Evolutionary conservation across 768 basidiomycete genomes (phyloP).

Genomic region (Omphalotus guepiniiformis): DNA sequence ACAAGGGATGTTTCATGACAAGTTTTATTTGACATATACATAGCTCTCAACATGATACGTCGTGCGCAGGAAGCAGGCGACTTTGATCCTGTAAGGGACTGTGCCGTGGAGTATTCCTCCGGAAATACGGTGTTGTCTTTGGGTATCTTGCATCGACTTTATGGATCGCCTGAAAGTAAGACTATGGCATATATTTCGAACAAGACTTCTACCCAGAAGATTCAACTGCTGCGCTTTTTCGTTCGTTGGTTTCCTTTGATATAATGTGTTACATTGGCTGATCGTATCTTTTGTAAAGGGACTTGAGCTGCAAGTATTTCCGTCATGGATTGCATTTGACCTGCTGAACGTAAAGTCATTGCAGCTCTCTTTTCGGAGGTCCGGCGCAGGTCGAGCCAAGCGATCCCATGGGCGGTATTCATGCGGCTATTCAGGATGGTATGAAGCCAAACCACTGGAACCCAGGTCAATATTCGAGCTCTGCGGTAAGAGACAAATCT

Average conservation of each 20-base stretch:
- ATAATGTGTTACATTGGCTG: no score
- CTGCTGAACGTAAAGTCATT: not conserved
- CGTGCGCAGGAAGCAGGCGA: slow-evolving; percentile 18
- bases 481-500: slow-evolving; percentile 13
- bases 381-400: slow-evolving; percentile 18
- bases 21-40: no score
- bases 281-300: no score
- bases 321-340: no score
- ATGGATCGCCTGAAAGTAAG: slow-evolving; percentile 17
- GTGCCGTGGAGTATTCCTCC: slow-evolving; percentile 22
- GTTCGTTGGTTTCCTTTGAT: slow-evolving; percentile 13
- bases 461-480: slow-evolving; percentile 20
- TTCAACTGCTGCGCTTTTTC: slow-evolving; percentile 20
- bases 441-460: slow-evolving; percentile 14
- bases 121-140: slow-evolving; percentile 22
- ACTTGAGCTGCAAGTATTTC: no score
- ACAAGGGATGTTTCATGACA: no score
- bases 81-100: slow-evolving; percentile 16
- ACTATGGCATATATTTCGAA: slow-evolving; percentile 21
- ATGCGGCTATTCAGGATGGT: slow-evolving; percentile 14
- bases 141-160: slow-evolving; percentile 16
- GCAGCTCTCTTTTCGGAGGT: slow-evolving; percentile 20
- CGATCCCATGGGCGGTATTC: slow-evolving; percentile 20
- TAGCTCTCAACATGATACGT: slow-evolving; percentile 22
- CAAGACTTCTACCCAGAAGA: slow-evolving; percentile 19